Evolutionary conservation across 805 yeast genomes (phyloP), one percentile per base, ranked within the genome.

Genomic region (Metschnikowia continentalis): DNA sequence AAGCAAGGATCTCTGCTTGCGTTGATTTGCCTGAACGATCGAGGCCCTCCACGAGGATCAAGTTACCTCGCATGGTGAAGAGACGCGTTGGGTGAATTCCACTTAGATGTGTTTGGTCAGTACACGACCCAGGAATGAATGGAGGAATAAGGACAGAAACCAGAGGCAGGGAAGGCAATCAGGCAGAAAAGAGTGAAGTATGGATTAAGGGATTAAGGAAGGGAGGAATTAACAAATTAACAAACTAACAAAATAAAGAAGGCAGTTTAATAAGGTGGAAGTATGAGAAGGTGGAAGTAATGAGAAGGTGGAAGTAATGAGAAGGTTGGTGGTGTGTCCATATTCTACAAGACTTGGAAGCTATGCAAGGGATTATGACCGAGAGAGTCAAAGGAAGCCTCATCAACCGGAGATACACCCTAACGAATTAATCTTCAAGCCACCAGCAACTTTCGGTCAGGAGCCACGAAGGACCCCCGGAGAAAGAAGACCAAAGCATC

Each of bases 21-120:
- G 97, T 90, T 2, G 96, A 81, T 62, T 94, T 94, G 0, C 99
- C 99, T 0, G 97, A 86, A 46, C 99, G 72, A 62, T 94, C 99
- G 1, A 94, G 79, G 0, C 99, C 99, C 67, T 94, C 99, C 2
- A 94, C 76, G 1, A 90, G 78, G 20, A 94, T 84, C 36, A 94
- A 71, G 42, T 79, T 76, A 2, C 97, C 98, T 54, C 97, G 61
- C 67, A 62, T 64, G 26, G 32, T 15, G 32, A 13, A 19, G 39
- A 22, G 23, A 26, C 35, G 26, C 32, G 26, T 30, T 10, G 30
- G 8, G 40, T 26, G 30, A 4, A 26, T 2, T 26, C 8, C 4
- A 8, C 30, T 26, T 26, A 26, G 30, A 4, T 8, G 30, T 26
- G 11, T 26, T 26, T 26, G 30, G 30, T 4, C 30, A 2, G 30